Percentiles rank a stretch among this genome's conserved stretches.
Evolutionary conservation across 2,329 filamentous ascomycete species (phyloP).

Genomic region (Xylariales sp.): DNA sequence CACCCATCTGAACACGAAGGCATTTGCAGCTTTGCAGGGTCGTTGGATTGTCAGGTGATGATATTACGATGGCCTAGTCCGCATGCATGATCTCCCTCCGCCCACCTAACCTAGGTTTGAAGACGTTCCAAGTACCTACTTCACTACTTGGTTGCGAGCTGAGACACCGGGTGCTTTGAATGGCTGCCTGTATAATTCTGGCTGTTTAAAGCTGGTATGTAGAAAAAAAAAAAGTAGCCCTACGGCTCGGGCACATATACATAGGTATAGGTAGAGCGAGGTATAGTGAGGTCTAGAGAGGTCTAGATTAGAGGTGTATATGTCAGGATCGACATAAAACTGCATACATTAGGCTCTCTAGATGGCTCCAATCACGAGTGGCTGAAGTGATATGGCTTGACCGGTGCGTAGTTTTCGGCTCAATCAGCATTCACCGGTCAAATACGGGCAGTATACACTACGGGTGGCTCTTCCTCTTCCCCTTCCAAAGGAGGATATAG

Average conservation of each 20-base stretch:
- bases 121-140: neutral
- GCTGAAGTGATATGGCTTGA: constrained; percentile 19
- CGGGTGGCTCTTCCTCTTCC: too few species aligned
- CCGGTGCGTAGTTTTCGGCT: constrained; percentile 16
- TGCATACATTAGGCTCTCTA: neutral
- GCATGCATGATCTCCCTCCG: neutral
- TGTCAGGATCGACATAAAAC: constrained; percentile 11
- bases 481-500: constrained; percentile 2
- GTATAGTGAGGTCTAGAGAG: too few species aligned
- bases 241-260: constrained; percentile 3
- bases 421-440: constrained; percentile 18
- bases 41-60: constrained; percentile 2
- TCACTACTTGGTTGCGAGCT: neutral
- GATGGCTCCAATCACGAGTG: neutral
- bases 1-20: neutral
- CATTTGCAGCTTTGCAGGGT: neutral
- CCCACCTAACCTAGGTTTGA: neutral
- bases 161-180: neutral
- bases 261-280: neutral
- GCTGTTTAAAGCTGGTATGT: constrained; percentile 6
- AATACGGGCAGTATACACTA: neutral
- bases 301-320: neutral
- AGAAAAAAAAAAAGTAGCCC: constrained; percentile 14
- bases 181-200: constrained; percentile 6
- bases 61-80: neutral